phyloP scores from a whole-genome alignment of 2,329 filamentous ascomycete genomes.

The Aureobasidium sp. region DNA sequence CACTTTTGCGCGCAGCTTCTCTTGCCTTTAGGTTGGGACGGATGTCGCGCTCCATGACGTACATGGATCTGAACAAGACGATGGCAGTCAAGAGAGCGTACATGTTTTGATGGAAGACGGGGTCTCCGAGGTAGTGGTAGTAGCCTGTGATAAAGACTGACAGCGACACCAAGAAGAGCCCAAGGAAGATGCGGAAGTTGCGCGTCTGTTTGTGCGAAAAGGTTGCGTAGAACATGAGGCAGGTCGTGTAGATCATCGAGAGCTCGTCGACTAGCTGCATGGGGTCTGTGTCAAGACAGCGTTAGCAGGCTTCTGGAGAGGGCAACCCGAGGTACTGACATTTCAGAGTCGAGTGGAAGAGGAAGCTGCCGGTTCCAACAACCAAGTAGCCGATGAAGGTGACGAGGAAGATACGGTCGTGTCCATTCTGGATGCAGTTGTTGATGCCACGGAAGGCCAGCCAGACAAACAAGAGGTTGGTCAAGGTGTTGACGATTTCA shows the following conservation, averaged over 20 bases:
- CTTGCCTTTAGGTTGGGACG: slow-evolving; percentile 48
- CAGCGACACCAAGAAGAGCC: slow-evolving; percentile 46
- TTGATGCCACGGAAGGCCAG: slow-evolving; percentile 68
- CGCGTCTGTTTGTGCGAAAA: slow-evolving; percentile 61
- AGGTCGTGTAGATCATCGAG: slow-evolving; percentile 67
- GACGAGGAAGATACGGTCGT: slow-evolving; percentile 70
- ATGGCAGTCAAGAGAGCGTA: slow-evolving; percentile 66
- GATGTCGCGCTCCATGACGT: slow-evolving; percentile 64
- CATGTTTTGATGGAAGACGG: slow-evolving; percentile 73
- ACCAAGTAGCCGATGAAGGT: slow-evolving; percentile 56
- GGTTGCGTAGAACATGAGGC: slow-evolving; percentile 64
- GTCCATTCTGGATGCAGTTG: slow-evolving; percentile 64
- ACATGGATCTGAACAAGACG: slow-evolving; percentile 67
- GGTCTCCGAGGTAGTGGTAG: slow-evolving; percentile 77
- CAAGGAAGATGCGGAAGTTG: slow-evolving; percentile 48
- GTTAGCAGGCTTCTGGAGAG: background rate
- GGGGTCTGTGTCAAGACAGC: slow-evolving; percentile 43
- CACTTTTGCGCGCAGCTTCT: slow-evolving; percentile 31
- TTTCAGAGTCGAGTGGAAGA: slow-evolving; percentile 59
- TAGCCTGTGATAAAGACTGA: slow-evolving; percentile 64
- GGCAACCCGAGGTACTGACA: slow-evolving; percentile 35
- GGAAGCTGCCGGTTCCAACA: slow-evolving; percentile 55
- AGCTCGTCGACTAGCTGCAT: slow-evolving; percentile 67
- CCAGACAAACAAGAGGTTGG: slow-evolving; percentile 74
- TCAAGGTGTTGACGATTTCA: slow-evolving; percentile 72